These are phyloP conservation scores for Clathrospora elynae DNA, from an alignment of 2,329 filamentous ascomycete genomes.

Conservation along the genomic window DNA sequence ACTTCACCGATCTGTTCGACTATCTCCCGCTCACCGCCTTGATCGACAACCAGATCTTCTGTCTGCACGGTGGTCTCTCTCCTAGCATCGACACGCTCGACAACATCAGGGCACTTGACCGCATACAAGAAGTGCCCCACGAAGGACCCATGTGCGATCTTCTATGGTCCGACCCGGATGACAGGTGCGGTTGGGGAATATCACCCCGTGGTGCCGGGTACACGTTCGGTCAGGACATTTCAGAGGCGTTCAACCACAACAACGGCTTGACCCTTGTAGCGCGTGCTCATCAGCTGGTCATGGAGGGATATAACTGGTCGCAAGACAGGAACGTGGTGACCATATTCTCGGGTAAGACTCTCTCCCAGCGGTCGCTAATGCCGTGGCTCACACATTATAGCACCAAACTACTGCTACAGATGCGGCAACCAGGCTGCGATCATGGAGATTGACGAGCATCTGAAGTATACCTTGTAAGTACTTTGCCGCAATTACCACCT, in stretches of 20 bases:
- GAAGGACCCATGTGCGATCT: constrained; percentile 78
- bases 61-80: constrained; percentile 72
- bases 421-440: constrained; percentile 99
- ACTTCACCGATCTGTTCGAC: constrained; percentile 78
- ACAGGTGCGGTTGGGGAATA: constrained; percentile 94
- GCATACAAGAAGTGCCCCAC: constrained; percentile 72
- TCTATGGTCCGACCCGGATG: constrained; percentile 89
- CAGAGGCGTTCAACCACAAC: constrained; percentile 98
- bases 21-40: constrained; percentile 75
- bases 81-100: constrained; percentile 76
- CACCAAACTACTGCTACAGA: constrained; percentile 86
- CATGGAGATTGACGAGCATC: constrained; percentile 99
- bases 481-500: neutral
- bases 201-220: constrained; percentile 93
- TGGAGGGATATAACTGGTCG: constrained; percentile 99
- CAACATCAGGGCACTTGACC: constrained; percentile 62
- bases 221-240: constrained; percentile 96
- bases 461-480: constrained; percentile 99
- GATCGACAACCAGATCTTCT: constrained; percentile 75
- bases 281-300: constrained; percentile 95
- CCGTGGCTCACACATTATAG: constrained; percentile 46
- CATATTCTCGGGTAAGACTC: constrained; percentile 76
- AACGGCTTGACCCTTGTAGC: constrained; percentile 96
- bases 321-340: constrained; percentile 98
- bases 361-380: neutral